A percentile compares a stretch with the other conserved stretches of the same genome.
Evolutionary conservation across 192 early-diverging fungal genomes (phyloP).

Genomic region (Obelidium mucronatum): DNA sequence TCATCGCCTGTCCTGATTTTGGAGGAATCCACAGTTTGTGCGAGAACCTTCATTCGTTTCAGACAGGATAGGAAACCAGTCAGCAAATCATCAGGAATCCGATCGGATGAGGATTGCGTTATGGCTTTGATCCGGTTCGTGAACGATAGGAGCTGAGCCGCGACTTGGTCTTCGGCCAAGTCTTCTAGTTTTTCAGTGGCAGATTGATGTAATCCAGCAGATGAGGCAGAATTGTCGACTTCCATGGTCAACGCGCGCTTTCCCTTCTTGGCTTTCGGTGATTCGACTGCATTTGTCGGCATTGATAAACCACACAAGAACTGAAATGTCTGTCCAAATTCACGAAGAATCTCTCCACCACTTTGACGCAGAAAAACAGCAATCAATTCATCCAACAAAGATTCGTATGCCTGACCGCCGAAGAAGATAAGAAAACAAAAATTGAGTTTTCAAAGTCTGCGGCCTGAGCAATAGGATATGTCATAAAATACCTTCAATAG

Average conservation of each 20-base stretch:
- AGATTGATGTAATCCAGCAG: not conserved
- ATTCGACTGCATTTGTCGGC: not conserved
- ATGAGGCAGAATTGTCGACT: constrained; percentile 4
- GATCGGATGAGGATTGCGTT: not conserved
- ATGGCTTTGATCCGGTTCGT: not conserved
- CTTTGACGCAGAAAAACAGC: constrained; percentile 46
- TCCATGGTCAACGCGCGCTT: constrained; percentile 20
- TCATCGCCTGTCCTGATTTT: not conserved
- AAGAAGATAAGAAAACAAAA: too few species aligned
- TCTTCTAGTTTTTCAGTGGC: constrained; percentile 26
- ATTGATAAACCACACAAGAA: constrained; percentile 36
- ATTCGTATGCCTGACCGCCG: constrained; percentile 41
- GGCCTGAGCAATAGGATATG: not conserved
- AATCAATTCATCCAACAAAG: constrained; percentile 44
- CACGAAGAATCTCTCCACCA: constrained; percentile 36
- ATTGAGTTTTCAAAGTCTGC: not conserved
- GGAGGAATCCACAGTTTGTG: not conserved
- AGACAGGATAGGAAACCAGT: not conserved
- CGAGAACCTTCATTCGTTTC: not conserved
- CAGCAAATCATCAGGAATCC: not conserved
- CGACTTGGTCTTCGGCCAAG: not conserved
- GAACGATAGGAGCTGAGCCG: not conserved
- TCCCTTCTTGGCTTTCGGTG: not conserved
- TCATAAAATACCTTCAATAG: constrained; percentile 43
- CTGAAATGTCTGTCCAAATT: constrained; percentile 38